phyloP scores from a whole-genome alignment of 305 asterid genomes.

The Rubia balearica region DNA sequence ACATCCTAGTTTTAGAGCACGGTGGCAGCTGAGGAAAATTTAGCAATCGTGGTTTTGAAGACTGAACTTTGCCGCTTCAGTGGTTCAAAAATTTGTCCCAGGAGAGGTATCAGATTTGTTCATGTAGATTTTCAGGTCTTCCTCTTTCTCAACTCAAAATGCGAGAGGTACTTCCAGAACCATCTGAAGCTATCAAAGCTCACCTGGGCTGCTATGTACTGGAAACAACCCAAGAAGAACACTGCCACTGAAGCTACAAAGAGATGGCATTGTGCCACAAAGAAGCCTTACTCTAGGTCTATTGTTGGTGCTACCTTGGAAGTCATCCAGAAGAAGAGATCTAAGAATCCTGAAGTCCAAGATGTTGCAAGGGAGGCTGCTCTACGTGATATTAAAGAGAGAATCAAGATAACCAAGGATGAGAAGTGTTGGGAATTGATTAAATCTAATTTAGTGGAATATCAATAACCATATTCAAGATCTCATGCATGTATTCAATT shows the following conservation, averaged over 20 bases:
- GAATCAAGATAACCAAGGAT: constrained; percentile 27
- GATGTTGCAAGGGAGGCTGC: constrained; percentile 37
- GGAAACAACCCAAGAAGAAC: constrained; percentile 46
- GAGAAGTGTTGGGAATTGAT: too few relatives aligned
- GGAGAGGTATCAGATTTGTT: constrained; percentile 35
- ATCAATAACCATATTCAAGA: too few relatives aligned
- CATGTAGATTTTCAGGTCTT: constrained; percentile 45
- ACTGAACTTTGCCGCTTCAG: constrained; percentile 43
- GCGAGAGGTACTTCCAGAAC: constrained; percentile 39
- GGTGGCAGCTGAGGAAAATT: too few relatives aligned
- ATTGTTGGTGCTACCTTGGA: constrained; percentile 35
- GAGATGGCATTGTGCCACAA: constrained; percentile 29
- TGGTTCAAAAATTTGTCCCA: constrained; percentile 34
- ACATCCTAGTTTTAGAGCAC: too few relatives aligned
- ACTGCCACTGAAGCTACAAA: constrained; percentile 29
- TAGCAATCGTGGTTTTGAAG: constrained; percentile 50
- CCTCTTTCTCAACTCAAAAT: constrained; percentile 36
- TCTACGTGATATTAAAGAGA: constrained; percentile 28
- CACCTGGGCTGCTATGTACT: constrained; percentile 40
- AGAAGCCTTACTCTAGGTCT: constrained; percentile 35
- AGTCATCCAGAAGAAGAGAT: constrained; percentile 32
- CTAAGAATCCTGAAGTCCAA: constrained; percentile 31
- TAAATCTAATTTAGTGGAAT: too few relatives aligned
- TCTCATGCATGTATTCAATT: too few relatives aligned
- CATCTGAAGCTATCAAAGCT: constrained; percentile 41